Evolutionary conservation across 2,329 filamentous ascomycete genomes (phyloP).

Genomic region (Alternaria viburni): DNA sequence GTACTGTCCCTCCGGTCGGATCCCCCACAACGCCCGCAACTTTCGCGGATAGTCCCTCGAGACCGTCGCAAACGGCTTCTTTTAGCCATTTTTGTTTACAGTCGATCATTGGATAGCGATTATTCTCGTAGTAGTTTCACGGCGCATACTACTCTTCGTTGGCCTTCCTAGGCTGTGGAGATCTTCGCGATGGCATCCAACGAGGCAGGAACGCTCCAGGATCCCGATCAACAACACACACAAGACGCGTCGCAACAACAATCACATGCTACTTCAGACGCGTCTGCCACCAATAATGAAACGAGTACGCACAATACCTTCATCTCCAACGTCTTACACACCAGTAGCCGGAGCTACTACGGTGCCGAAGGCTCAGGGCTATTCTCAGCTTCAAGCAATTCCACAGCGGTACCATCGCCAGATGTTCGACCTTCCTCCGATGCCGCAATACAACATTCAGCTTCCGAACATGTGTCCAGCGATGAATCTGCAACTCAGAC

Average conservation of each 20-base stretch:
- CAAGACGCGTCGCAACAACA: conserved; percentile 25
- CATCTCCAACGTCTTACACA: conserved; percentile 29
- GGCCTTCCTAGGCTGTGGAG: conserved; percentile 2
- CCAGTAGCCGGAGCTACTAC: conserved; percentile 20
- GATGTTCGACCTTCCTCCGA: not conserved
- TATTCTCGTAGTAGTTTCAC: not conserved
- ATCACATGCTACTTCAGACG: conserved; percentile 4
- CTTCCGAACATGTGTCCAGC: not conserved
- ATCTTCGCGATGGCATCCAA: conserved; percentile 35
- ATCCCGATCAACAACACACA: conserved; percentile 30
- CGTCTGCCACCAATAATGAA: not conserved
- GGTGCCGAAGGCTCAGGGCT: conserved; percentile 11
- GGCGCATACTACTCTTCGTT: not conserved
- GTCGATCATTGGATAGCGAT: not conserved
- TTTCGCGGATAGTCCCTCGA: not conserved
- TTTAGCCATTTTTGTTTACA: not conserved
- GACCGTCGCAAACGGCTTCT: conserved; percentile 1
- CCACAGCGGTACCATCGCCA: conserved; percentile 16
- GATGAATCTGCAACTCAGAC: not conserved
- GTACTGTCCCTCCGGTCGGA: conserved; percentile 2
- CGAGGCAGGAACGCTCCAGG: conserved; percentile 41
- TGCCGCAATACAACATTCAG: not conserved
- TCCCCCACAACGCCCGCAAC: conserved; percentile 1
- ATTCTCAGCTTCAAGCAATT: conserved; percentile 19
- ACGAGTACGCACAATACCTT: conserved; percentile 10